phyloP scores from a whole-genome alignment of 345 rosid genomes.

The Trapa incisa region DNA sequence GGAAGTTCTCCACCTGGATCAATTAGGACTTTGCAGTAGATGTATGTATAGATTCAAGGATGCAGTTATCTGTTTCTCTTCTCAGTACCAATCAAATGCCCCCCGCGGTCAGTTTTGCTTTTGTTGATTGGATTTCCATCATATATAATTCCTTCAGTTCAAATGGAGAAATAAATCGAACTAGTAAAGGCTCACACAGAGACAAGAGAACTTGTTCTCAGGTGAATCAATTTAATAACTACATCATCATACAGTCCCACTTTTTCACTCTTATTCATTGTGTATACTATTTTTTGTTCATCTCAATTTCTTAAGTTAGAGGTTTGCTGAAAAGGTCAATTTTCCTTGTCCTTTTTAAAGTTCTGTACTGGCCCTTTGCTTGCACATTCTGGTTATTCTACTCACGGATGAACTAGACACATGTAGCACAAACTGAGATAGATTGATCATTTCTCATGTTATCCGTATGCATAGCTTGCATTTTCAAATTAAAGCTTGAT shows the following conservation, averaged over 20 bases:
- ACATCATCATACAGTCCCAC: neutral
- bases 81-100: neutral
- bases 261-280: neutral
- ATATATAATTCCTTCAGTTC: neutral
- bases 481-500: neutral
- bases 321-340: neutral
- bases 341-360: neutral
- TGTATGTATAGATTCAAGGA: neutral
- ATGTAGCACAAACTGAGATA: neutral
- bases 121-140: neutral
- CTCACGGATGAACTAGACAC: neutral
- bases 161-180: neutral
- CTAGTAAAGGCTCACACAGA: neutral
- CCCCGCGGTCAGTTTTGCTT: neutral
- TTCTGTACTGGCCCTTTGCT: neutral
- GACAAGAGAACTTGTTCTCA: neutral
- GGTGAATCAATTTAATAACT: neutral
- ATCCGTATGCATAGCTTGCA: neutral
- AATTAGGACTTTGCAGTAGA: neutral
- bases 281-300: neutral
- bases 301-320: neutral
- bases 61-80: neutral
- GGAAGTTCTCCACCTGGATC: neutral
- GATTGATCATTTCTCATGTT: neutral
- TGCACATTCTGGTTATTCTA: neutral